Percentiles rank a stretch among this genome's conserved stretches.
Conservation (phyloP, 2,329 filamentous ascomycete genomes). For the Mycosphaerelloides madeirae region DNA sequence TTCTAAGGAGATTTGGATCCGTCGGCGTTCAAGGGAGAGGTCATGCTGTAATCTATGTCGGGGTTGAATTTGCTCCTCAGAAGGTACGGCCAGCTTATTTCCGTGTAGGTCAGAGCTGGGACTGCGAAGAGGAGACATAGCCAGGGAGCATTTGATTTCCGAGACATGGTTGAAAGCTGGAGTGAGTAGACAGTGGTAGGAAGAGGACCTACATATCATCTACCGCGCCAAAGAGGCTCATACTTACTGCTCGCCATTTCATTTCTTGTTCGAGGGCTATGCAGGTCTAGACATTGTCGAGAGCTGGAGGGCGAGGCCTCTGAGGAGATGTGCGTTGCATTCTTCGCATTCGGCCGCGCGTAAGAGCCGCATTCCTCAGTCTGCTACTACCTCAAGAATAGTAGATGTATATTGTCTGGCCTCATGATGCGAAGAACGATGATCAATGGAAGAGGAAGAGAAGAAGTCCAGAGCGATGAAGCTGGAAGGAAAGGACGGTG, state of each 20-base stretch:
- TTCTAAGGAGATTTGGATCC: conserved; percentile 74
- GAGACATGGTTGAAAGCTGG: no score
- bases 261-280: no score
- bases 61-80: conserved; percentile 50
- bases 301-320: background rate
- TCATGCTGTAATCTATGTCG: conserved; percentile 65
- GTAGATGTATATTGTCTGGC: no score
- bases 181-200: no score
- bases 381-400: no score
- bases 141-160: conserved; percentile 3
- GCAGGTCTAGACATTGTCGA: no score
- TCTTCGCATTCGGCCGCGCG: conserved; percentile 9
- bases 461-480: no score
- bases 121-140: conserved; percentile 12
- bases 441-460: no score
- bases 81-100: conserved; percentile 53
- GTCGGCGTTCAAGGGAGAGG: conserved; percentile 56
- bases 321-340: conserved; percentile 12
- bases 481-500: background rate
- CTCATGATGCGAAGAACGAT: no score
- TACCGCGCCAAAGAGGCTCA: no score
- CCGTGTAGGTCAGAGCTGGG: conserved; percentile 44
- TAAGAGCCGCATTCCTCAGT: conserved; percentile 13
- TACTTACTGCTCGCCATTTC: no score
- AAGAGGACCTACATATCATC: background rate